Evolutionary conservation across 768 basidiomycete species (phyloP).

Genomic region (Rhizopogon roseolus): DNA sequence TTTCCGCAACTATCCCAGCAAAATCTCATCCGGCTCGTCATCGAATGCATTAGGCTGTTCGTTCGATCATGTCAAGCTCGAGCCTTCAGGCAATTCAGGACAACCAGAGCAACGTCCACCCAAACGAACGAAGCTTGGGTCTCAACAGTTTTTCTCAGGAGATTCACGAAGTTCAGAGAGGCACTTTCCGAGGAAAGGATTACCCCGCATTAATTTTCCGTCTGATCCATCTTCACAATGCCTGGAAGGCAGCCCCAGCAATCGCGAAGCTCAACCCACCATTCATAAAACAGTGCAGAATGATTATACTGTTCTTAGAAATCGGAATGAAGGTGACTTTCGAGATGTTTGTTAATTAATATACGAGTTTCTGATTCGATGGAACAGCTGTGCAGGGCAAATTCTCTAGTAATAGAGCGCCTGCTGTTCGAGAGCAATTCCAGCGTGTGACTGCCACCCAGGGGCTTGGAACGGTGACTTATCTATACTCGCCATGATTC

Average conservation of each 20-base stretch:
- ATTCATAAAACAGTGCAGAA: not conserved
- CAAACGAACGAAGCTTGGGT: not conserved
- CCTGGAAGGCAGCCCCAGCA: conserved; percentile 6
- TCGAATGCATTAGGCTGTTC: not conserved
- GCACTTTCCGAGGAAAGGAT: not conserved
- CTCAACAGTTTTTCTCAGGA: not conserved
- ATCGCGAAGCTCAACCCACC: conserved; percentile 1
- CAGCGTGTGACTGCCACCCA: not conserved
- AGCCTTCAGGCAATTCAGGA: not conserved
- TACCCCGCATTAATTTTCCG: conserved; percentile 1
- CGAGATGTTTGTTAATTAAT: not conserved
- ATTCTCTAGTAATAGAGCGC: too few species aligned
- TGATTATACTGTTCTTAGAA: not conserved
- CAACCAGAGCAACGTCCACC: not conserved
- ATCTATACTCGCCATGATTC: not conserved
- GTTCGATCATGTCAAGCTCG: not conserved
- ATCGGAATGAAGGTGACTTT: not conserved
- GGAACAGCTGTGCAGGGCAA: not conserved
- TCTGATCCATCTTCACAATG: conserved; percentile 10
- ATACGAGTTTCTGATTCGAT: not conserved
- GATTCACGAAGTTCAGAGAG: not conserved
- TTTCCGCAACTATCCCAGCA: not conserved
- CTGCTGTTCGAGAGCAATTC: not conserved
- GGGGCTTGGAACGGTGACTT: not conserved
- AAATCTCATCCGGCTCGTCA: not conserved